phyloP scores from a whole-genome alignment of 202 grass and related monocot species.

The Hordeum pubiflorum region DNA sequence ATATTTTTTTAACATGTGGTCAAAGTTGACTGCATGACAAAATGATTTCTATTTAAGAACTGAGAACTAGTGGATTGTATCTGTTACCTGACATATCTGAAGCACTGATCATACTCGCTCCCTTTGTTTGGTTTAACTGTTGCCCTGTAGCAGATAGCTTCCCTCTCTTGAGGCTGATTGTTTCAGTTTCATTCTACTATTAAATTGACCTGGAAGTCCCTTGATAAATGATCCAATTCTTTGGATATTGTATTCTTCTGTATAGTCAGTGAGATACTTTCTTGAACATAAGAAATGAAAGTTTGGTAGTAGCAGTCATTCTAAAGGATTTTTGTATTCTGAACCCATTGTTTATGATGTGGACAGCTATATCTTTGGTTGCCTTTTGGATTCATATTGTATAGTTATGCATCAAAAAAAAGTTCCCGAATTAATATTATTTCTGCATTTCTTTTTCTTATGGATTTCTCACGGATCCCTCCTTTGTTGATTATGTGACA shows the following conservation, averaged over 20 bases:
- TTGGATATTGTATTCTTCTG: not conserved
- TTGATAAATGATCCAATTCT: not conserved
- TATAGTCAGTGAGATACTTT: not conserved
- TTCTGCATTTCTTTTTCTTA: not conserved
- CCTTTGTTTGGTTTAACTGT: not conserved
- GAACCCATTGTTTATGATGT: not conserved
- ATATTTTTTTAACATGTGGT: not conserved
- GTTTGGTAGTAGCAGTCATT: not conserved
- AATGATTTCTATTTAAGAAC: not conserved
- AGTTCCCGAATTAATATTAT: not conserved
- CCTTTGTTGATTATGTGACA: conserved; percentile 17
- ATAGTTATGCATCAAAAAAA: not conserved
- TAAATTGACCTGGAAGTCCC: not conserved
- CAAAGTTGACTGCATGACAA: not conserved
- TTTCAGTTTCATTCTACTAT: not conserved
- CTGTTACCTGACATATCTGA: not conserved
- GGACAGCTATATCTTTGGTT: not conserved
- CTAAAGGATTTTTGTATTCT: not conserved
- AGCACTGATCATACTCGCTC: not conserved
- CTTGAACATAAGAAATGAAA: not conserved
- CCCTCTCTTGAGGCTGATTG: not conserved
- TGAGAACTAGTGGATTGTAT: not conserved
- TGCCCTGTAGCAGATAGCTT: not conserved
- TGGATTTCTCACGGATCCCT: not conserved
- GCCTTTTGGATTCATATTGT: not conserved